Conservation (phyloP, 1,284 basidiomycete genomes). For the Sphaerobolus stellatus region DNA sequence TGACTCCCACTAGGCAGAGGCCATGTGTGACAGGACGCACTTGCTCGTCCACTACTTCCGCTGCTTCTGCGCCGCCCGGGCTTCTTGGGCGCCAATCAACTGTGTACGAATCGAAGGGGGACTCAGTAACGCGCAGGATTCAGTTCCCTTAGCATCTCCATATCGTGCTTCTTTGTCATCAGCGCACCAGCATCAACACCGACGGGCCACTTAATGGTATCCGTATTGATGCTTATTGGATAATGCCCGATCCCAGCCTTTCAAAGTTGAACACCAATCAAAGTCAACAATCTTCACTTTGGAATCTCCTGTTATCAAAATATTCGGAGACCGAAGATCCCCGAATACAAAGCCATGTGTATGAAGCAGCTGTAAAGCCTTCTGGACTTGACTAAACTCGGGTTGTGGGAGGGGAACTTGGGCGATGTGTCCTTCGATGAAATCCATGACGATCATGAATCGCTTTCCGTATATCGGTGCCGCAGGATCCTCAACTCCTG, state of each 20-base stretch:
- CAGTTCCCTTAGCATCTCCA: neutral
- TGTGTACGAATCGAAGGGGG: neutral
- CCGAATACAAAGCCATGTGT: slow-evolving; percentile 20
- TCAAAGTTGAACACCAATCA: slow-evolving; percentile 23
- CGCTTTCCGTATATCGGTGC: neutral
- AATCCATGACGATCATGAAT: slow-evolving; percentile 25
- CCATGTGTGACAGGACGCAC: too few relatives aligned
- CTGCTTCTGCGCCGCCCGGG: too few relatives aligned
- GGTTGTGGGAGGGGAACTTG: neutral
- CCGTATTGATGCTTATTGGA: neutral
- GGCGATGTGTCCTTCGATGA: slow-evolving; percentile 1
- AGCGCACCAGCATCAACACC: neutral
- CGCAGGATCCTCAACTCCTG: neutral
- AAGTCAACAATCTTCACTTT: slow-evolving; percentile 25
- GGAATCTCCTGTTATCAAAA: slow-evolving; percentile 14
- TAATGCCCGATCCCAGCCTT: neutral
- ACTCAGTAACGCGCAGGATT: neutral
- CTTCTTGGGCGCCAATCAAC: too few relatives aligned
- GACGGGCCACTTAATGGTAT: neutral
- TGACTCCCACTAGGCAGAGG: too few relatives aligned
- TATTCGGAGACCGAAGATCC: slow-evolving; percentile 23
- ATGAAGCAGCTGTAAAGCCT: slow-evolving; percentile 20
- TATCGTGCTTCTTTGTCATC: neutral
- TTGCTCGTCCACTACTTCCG: too few relatives aligned
- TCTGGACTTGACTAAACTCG: slow-evolving; percentile 8